Evolutionary conservation across 2,329 filamentous ascomycete species (phyloP).

Genomic region (Endoconidiophora laricicola): DNA sequence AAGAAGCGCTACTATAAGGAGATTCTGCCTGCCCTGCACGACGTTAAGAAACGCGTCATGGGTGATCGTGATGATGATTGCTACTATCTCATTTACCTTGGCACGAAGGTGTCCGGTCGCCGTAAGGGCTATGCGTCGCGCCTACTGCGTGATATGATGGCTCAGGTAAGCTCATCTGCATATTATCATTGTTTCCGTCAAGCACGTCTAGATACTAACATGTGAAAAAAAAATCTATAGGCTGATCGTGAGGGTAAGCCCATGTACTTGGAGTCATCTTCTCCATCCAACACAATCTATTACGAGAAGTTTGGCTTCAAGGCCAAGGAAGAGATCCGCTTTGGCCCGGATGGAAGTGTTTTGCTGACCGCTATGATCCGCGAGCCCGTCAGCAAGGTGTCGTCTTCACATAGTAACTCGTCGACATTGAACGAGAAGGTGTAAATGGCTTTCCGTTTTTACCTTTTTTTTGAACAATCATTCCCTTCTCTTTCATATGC

Average conservation of each 20-base stretch:
- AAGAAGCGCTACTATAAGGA: slow-evolving; percentile 60
- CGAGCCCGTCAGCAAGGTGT: slow-evolving; percentile 35
- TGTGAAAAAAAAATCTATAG: slow-evolving; percentile 20
- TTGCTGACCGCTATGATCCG: slow-evolving; percentile 68
- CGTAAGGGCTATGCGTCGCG: slow-evolving; percentile 57
- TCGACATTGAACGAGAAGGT: slow-evolving; percentile 13
- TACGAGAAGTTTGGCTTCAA: slow-evolving; percentile 65
- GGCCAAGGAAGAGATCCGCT: slow-evolving; percentile 42
- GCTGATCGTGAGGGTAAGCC: slow-evolving; percentile 51
- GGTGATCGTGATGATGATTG: slow-evolving; percentile 47
- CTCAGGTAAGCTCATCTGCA: slow-evolving; percentile 29
- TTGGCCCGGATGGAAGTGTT: slow-evolving; percentile 41
- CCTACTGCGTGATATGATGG: slow-evolving; percentile 53
- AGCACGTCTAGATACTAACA: background rate
- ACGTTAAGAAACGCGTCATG: slow-evolving; percentile 53
- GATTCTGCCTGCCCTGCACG: slow-evolving; percentile 57
- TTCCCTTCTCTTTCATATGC: background rate
- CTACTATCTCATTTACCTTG: slow-evolving; percentile 75
- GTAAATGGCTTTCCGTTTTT: background rate
- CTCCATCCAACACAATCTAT: slow-evolving; percentile 48
- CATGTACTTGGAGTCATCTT: slow-evolving; percentile 67
- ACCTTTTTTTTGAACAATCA: background rate
- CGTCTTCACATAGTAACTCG: slow-evolving; percentile 6
- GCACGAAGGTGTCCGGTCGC: slow-evolving; percentile 52
- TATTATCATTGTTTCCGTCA: background rate